These are phyloP conservation scores for Karstenula rhodostoma DNA, from an alignment of 2,329 filamentous ascomycete species.

Conservation along the genomic window DNA sequence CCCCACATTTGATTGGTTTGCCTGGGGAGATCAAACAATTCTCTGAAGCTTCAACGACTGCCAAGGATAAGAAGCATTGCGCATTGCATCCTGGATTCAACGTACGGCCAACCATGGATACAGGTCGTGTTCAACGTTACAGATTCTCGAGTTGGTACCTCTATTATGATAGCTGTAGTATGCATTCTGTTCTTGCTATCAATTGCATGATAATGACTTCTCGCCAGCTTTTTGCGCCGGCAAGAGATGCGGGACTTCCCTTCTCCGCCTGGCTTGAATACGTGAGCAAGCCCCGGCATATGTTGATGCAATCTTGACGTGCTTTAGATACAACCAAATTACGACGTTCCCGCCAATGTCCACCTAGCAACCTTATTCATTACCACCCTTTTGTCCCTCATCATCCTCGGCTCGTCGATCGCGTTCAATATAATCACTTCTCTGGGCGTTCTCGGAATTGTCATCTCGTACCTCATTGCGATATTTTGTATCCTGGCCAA, in stretches of 20 bases:
- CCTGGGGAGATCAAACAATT: conserved; percentile 5
- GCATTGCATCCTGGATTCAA: conserved; percentile 18
- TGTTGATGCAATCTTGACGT: conserved; percentile 12
- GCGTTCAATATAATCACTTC: conserved; percentile 39
- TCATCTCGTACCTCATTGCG: conserved; percentile 48
- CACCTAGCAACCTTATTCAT: conserved; percentile 54
- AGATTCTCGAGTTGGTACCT: conserved; percentile 28
- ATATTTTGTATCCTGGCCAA: conserved; percentile 58
- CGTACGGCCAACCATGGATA: conserved; percentile 34
- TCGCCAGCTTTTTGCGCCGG: conserved; percentile 46
- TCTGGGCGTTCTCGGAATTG: conserved; percentile 31
- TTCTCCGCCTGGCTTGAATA: conserved; percentile 18
- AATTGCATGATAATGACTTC: conserved; percentile 40
- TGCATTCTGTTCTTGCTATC: conserved; percentile 25
- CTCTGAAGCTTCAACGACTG: conserved; percentile 13
- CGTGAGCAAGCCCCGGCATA: conserved; percentile 20
- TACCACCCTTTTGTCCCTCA: conserved; percentile 53
- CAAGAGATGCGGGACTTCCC: conserved; percentile 38
- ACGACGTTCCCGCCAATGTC: conserved; percentile 53
- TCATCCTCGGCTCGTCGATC: conserved; percentile 58
- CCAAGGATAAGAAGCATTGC: conserved; percentile 25
- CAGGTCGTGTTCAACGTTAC: conserved; percentile 39
- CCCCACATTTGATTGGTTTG: conserved; percentile 15
- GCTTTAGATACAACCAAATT: conserved; percentile 28
- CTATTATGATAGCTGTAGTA: conserved; percentile 36